These are phyloP conservation scores for Eutypella sp. DNA, from an alignment of 2,329 filamentous ascomycete species.

Conservation along the genomic window DNA sequence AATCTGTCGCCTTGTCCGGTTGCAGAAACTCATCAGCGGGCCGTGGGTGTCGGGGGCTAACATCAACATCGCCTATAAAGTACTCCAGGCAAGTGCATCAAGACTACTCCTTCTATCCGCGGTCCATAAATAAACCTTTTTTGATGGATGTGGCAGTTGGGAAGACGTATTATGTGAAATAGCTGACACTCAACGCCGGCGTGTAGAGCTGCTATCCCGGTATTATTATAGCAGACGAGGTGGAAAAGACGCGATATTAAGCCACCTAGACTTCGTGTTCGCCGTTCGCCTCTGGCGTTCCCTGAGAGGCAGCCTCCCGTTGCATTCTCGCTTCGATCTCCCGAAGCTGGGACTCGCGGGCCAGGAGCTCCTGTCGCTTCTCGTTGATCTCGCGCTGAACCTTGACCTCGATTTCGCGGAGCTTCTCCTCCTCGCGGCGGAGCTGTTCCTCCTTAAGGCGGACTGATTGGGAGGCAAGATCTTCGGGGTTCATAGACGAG, in stretches of 20 bases:
- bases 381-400: conserved; percentile 99
- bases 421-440: conserved; percentile 98
- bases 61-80: conserved; percentile 19
- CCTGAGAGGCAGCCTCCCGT: conserved; percentile 55
- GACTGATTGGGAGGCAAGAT: conserved; percentile 93
- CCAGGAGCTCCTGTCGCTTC: conserved; percentile 97
- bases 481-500: conserved; percentile 95
- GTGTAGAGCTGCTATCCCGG: conserved; percentile 20
- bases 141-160: conserved; percentile 17
- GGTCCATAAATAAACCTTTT: conserved; percentile 19
- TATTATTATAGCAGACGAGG: conserved; percentile 19
- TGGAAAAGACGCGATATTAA: conserved; percentile 21
- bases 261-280: conserved; percentile 42
- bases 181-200: conserved; percentile 28
- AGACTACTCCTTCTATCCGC: conserved; percentile 20
- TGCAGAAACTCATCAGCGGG: conserved; percentile 16
- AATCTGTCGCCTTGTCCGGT: conserved; percentile 9
- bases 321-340: conserved; percentile 98
- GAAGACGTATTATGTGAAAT: conserved; percentile 20
- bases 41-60: conserved; percentile 19
- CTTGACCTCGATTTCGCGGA: conserved; percentile 98
- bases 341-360: conserved; percentile 95
- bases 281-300: conserved; percentile 47
- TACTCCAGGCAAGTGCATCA: conserved; percentile 27
- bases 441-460: conserved; percentile 99